These are phyloP conservation scores for Aspergillus bertholletiae DNA, from an alignment of 495 filamentous ascomycete species.

Conservation along the genomic window DNA sequence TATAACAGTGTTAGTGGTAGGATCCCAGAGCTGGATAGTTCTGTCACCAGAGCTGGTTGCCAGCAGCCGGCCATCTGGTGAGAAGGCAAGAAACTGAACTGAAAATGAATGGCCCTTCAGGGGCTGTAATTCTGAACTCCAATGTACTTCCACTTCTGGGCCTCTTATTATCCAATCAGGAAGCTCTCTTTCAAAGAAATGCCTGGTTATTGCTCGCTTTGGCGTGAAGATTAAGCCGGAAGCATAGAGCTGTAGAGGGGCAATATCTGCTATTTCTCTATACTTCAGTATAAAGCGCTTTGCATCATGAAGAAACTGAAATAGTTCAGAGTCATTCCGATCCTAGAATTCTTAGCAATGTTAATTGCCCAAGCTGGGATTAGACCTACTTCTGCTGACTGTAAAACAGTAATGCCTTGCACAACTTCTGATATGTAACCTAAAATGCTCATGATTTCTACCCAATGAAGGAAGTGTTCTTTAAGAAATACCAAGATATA, in stretches of 20 bases:
- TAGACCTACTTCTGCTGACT: conserved; percentile 12
- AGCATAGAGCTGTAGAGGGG: conserved; percentile 12
- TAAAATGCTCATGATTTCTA: conserved; percentile 42
- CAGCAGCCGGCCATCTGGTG: conserved; percentile 9
- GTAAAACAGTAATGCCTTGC: not conserved
- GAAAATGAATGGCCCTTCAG: conserved; percentile 16
- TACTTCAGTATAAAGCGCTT: conserved; percentile 28
- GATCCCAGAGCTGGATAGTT: no score
- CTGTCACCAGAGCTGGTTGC: conserved; percentile 11
- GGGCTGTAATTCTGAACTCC: conserved; percentile 15
- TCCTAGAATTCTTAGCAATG: conserved; percentile 4
- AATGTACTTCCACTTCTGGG: conserved; percentile 9
- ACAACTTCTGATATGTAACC: conserved; percentile 27
- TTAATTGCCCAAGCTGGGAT: not conserved
- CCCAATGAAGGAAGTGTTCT: conserved; percentile 44
- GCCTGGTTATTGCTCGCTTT: conserved; percentile 21
- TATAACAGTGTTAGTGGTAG: no score
- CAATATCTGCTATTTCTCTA: conserved; percentile 27
- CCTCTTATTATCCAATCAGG: conserved; percentile 5
- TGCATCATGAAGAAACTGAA: conserved; percentile 28
- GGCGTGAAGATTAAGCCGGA: conserved; percentile 34
- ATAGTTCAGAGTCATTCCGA: conserved; percentile 16
- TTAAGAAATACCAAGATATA: conserved; percentile 34
- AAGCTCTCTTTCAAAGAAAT: conserved; percentile 1
- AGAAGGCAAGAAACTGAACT: conserved; percentile 9